phyloP scores from a whole-genome alignment of 805 yeast genomes.

The Sugiyamaella smithiae region DNA sequence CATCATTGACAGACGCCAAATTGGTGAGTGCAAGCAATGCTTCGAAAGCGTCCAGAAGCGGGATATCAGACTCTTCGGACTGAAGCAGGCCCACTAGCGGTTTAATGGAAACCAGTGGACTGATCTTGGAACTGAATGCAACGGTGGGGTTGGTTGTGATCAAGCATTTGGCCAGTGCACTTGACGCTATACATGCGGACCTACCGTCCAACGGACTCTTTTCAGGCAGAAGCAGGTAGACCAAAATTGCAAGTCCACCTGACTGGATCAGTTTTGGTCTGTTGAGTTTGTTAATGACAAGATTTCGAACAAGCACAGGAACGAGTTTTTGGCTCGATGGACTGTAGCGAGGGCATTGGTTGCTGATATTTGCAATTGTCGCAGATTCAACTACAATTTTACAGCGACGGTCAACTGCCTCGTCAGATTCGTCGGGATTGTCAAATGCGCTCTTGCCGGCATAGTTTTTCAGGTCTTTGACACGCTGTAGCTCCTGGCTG shows the following conservation, averaged over 20 bases:
- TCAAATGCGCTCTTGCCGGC: constrained; percentile 31
- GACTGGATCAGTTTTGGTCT: constrained; percentile 32
- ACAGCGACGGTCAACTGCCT: constrained; percentile 25
- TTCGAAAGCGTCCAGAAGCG: constrained; percentile 46
- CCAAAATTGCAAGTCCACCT: constrained; percentile 35
- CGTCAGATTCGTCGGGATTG: constrained; percentile 21
- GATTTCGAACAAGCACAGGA: constrained; percentile 30
- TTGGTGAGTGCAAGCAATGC: constrained; percentile 67
- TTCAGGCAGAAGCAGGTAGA: constrained; percentile 28
- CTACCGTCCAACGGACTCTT: constrained; percentile 10
- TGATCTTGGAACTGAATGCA: constrained; percentile 34
- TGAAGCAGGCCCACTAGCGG: constrained; percentile 33
- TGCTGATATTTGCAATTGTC: constrained; percentile 26
- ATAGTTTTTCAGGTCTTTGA: constrained; percentile 28
- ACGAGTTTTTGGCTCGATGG: constrained; percentile 26
- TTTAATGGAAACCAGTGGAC: constrained; percentile 31
- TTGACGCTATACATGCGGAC: constrained; percentile 24
- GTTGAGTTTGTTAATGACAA: constrained; percentile 29
- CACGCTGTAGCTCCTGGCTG: constrained; percentile 30
- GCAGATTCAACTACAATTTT: constrained; percentile 28
- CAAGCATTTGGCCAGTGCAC: constrained; percentile 36
- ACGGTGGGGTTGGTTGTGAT: constrained; percentile 36
- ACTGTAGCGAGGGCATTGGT: constrained; percentile 24
- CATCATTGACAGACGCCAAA: constrained; percentile 48
- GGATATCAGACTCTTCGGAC: constrained; percentile 24